Evolutionary conservation across 176 grass and related monocot genomes (phyloP).

Genomic region (Puccinellia tenuiflora): DNA sequence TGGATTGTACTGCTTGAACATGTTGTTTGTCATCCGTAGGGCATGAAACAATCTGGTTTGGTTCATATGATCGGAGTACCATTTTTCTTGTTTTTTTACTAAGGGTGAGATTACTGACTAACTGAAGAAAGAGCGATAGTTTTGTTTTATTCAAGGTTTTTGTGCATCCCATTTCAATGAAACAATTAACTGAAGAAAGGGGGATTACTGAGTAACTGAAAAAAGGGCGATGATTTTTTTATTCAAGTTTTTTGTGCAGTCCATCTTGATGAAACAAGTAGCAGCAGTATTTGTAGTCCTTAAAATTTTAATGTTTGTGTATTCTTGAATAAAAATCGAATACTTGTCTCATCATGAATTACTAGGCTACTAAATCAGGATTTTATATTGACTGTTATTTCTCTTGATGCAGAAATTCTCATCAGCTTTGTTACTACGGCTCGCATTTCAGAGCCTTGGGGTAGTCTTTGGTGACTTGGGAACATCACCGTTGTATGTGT

Average conservation of each 20-base stretch:
- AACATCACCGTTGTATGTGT: slow-evolving; percentile 91
- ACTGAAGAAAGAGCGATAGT: neutral
- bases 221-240: no score
- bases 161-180: neutral
- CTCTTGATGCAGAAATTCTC: slow-evolving; percentile 72
- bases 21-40: neutral
- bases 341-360: neutral
- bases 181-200: neutral
- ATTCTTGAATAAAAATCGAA: no score
- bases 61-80: neutral
- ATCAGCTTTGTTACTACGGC: slow-evolving; percentile 49
- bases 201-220: no score
- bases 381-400: slow-evolving; percentile 18
- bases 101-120: neutral
- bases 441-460: slow-evolving; percentile 96
- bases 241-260: no score
- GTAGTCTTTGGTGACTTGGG: slow-evolving; percentile 99
- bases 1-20: neutral
- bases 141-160: neutral
- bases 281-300: no score
- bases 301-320: no score
- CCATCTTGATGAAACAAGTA: no score
- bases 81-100: neutral
- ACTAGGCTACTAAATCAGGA: neutral
- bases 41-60: neutral